Percentiles rank a stretch among this genome's conserved stretches.
These are phyloP conservation scores for Hymenoscyphus fraxineus DNA, from an alignment of 2,329 filamentous ascomycete genomes.

Conservation along the genomic window DNA sequence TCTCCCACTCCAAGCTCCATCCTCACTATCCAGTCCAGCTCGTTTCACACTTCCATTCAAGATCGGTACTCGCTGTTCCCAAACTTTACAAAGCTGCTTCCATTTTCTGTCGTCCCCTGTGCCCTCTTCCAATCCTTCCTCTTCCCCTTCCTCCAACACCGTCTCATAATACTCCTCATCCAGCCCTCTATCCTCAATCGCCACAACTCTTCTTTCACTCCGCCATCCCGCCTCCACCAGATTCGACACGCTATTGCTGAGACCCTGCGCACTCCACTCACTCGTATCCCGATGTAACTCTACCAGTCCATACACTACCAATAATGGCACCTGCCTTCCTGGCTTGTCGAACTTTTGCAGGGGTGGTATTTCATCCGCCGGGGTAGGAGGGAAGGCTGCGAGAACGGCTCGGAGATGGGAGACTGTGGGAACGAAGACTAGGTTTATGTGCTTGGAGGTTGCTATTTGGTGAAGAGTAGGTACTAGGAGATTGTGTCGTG, in stretches of 20 bases:
- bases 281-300: constrained; percentile 63
- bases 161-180: constrained; percentile 30
- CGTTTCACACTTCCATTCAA: constrained; percentile 53
- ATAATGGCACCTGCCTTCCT: constrained; percentile 37
- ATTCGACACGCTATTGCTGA: constrained; percentile 58
- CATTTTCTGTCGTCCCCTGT: constrained; percentile 17
- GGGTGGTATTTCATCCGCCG: constrained; percentile 3
- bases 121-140: constrained; percentile 28
- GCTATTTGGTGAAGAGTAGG: constrained; percentile 67
- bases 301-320: constrained; percentile 64
- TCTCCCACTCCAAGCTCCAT: constrained; percentile 54
- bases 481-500: constrained; percentile 47
- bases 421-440: constrained; percentile 72
- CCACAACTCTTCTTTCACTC: constrained; percentile 41
- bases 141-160: constrained; percentile 36
- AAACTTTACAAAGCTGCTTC: constrained; percentile 35
- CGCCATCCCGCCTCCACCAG: constrained; percentile 58
- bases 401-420: constrained; percentile 76
- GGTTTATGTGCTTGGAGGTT: constrained; percentile 62
- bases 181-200: constrained; percentile 42
- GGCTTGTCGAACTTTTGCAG: constrained; percentile 17
- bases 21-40: constrained; percentile 41
- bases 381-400: constrained; percentile 40
- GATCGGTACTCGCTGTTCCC: constrained; percentile 54
- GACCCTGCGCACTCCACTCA: constrained; percentile 72